These are phyloP conservation scores for Limonium bicolor DNA, from an alignment of 148 eudicot genomes.

Conservation along the genomic window DNA sequence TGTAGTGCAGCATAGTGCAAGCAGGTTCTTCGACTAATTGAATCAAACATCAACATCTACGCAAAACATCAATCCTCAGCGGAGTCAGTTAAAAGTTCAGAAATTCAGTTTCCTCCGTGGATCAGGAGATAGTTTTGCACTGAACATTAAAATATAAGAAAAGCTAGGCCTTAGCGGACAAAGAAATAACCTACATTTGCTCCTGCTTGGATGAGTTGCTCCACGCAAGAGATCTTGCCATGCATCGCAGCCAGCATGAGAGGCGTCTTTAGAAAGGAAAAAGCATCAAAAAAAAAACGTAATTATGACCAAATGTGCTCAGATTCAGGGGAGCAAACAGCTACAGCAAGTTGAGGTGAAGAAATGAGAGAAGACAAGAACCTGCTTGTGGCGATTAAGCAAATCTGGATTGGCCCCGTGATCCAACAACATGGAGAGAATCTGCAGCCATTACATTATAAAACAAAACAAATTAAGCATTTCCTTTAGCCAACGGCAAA, in stretches of 20 bases:
- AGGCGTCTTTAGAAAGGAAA: constrained; percentile 9
- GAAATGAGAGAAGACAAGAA: not conserved
- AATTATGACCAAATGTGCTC: not conserved
- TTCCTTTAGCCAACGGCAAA: not conserved
- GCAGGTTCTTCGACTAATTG: constrained; percentile 13
- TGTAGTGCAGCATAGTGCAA: constrained; percentile 21
- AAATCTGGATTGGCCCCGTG: constrained; percentile 12
- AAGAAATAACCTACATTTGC: constrained; percentile 14
- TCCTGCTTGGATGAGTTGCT: constrained; percentile 17
- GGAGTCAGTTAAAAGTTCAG: not conserved
- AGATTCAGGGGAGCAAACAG: not conserved
- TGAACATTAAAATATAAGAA: not conserved
- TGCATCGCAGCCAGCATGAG: constrained; percentile 21
- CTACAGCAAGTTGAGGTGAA: not conserved
- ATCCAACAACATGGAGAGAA: constrained; percentile 18
- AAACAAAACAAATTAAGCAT: not conserved
- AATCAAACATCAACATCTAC: constrained; percentile 20
- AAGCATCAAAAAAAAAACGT: not conserved
- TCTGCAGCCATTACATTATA: constrained; percentile 2
- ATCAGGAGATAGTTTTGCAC: not conserved
- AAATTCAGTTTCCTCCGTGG: not conserved
- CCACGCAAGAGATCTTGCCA: constrained; percentile 16
- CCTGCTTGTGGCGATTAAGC: constrained; percentile 21
- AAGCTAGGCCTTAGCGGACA: too few relatives aligned
- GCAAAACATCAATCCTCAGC: constrained; percentile 5